Percentiles rank a stretch among this genome's conserved stretches.
Conservation (phyloP, 2,329 filamentous ascomycete species). For the Aureobasidium sp. region DNA sequence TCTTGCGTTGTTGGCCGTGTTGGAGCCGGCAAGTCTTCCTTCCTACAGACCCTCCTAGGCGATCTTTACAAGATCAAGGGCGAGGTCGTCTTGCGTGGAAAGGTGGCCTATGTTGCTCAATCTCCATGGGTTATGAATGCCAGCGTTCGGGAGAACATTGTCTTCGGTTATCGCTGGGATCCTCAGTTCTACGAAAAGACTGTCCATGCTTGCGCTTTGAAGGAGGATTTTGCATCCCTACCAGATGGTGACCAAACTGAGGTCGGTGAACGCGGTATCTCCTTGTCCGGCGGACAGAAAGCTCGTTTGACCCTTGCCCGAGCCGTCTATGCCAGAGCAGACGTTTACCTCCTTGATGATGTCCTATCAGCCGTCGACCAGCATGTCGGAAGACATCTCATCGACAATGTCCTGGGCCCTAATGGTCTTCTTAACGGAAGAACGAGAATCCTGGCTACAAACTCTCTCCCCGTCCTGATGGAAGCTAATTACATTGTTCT, state of each 20-base stretch:
- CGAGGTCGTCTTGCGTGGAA: slow-evolving; percentile 73
- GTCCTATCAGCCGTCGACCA: slow-evolving; percentile 96
- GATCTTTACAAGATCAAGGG: slow-evolving; percentile 88
- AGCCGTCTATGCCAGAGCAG: slow-evolving; percentile 93
- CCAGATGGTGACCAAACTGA: slow-evolving; percentile 96
- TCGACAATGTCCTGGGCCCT: slow-evolving; percentile 84
- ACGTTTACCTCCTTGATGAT: slow-evolving; percentile 91
- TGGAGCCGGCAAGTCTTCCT: slow-evolving; percentile 89
- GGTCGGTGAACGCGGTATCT: slow-evolving; percentile 94
- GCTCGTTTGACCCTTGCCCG: slow-evolving; percentile 85
- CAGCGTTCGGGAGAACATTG: slow-evolving; percentile 91
- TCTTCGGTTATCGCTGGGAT: slow-evolving; percentile 93
- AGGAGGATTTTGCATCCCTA: slow-evolving; percentile 84
- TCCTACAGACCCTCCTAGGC: slow-evolving; percentile 80
- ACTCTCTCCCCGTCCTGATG: slow-evolving; percentile 83
- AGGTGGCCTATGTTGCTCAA: slow-evolving; percentile 85
- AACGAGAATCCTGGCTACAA: slow-evolving; percentile 88
- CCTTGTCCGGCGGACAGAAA: slow-evolving; percentile 91
- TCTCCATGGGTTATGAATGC: slow-evolving; percentile 97
- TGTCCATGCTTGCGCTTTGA: slow-evolving; percentile 79
- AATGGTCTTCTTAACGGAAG: slow-evolving; percentile 77
- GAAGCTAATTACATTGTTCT: slow-evolving; percentile 86
- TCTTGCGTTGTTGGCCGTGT: slow-evolving; percentile 90
- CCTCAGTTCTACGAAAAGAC: slow-evolving; percentile 91
- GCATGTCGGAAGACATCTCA: slow-evolving; percentile 90